Evolutionary conservation across 805 yeast species (phyloP).

Genomic region (Candida boidinii): DNA sequence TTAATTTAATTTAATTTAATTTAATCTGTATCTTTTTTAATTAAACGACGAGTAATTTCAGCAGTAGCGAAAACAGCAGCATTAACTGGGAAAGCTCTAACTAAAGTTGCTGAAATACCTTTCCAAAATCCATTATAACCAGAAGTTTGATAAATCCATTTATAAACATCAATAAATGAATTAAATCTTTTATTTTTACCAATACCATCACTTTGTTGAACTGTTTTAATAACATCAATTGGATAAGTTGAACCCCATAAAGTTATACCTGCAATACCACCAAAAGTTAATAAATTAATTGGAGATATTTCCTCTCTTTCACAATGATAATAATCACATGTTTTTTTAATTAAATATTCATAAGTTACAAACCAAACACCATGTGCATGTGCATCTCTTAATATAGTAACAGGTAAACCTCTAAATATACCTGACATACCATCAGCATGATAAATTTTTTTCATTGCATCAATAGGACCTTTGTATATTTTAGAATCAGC

Average conservation of each 20-base stretch:
- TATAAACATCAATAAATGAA: slow-evolving; percentile 52
- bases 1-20: too few relatives aligned
- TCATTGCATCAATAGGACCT: slow-evolving; percentile 72
- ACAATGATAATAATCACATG: slow-evolving; percentile 37
- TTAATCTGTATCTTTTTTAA: too few relatives aligned
- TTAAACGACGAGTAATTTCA: slow-evolving; percentile 80
- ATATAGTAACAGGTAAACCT: slow-evolving; percentile 75
- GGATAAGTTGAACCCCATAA: slow-evolving; percentile 87
- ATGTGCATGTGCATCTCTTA: slow-evolving; percentile 82
- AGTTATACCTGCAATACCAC: slow-evolving; percentile 86
- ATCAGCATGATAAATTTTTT: slow-evolving; percentile 41
- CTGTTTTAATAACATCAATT: slow-evolving; percentile 84
- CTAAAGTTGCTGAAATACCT: slow-evolving; percentile 86
- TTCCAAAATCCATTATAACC: slow-evolving; percentile 78
- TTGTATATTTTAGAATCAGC: slow-evolving; percentile 35
- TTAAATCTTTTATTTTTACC: slow-evolving; percentile 50
- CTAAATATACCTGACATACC: slow-evolving; percentile 54
- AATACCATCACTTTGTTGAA: slow-evolving; percentile 69
- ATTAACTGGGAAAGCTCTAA: slow-evolving; percentile 97
- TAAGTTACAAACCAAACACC: slow-evolving; percentile 86
- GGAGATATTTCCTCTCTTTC: slow-evolving; percentile 74
- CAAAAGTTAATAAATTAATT: slow-evolving; percentile 77
- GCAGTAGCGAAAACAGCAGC: slow-evolving; percentile 95
- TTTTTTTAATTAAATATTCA: slow-evolving; percentile 75
- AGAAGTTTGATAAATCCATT: slow-evolving; percentile 39